phyloP scores from a whole-genome alignment of 306 rosid species.

The Quercus dentata region DNA sequence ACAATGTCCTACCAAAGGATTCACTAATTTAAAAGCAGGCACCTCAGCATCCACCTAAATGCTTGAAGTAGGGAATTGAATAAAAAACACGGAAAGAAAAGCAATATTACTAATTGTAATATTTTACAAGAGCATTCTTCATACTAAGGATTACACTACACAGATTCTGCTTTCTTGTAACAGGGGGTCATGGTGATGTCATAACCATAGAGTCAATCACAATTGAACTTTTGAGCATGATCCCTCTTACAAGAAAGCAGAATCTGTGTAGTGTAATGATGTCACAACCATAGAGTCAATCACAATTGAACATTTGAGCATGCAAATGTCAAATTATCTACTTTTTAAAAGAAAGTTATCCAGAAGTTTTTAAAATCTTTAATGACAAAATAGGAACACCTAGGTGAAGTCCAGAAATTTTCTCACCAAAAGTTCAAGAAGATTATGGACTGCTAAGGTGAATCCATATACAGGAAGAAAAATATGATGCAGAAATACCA shows the following conservation, averaged over 20 bases:
- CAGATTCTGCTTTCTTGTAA: not conserved
- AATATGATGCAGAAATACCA: not conserved
- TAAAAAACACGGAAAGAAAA: not conserved
- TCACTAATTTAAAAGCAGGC: not conserved
- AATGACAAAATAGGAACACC: not conserved
- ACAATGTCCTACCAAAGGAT: not conserved
- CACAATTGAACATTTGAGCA: not conserved
- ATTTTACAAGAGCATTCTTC: not conserved
- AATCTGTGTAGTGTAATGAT: too few species aligned
- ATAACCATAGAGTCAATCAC: too few species aligned
- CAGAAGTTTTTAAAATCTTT: not conserved
- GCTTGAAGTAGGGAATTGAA: constrained; percentile 1
- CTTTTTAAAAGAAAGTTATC: not conserved
- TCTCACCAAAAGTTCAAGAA: not conserved
- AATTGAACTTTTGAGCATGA: too few species aligned
- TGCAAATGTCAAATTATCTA: not conserved
- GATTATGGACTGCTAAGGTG: not conserved
- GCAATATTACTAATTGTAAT: not conserved
- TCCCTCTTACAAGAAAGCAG: too few species aligned
- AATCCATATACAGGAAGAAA: not conserved
- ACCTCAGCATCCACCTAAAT: not conserved
- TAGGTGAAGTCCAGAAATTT: not conserved
- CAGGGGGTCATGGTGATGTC: not conserved
- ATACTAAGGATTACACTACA: not conserved
- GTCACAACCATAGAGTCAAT: not conserved